Base-by-base conservation (phyloP, 345 rosid species). In the Excoecaria agallocha region DNA sequence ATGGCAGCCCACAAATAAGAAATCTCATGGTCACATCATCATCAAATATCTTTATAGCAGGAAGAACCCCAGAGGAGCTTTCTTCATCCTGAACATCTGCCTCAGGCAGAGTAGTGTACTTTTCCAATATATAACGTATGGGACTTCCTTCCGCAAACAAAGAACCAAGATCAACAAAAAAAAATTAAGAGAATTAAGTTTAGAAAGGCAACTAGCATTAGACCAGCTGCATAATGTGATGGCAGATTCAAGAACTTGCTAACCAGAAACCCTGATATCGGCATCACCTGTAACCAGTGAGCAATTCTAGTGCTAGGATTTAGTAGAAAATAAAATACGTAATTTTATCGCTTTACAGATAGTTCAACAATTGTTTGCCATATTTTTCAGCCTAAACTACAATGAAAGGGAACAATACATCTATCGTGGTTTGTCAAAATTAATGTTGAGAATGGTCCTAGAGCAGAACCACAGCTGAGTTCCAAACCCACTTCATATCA, bases 21-120 rank as follows among this genome's bases (percentile, higher is more conserved):
- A 96, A 86, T 80, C 90, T 87, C 77, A 93, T 85, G 61, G 64
- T 87, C 77, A 91, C 98, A 87, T 93, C 93, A 65, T 93, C 98
- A 73, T 96, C 98, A 74, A 91, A 89, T 84, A 96, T 96, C 83
- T 91, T 93, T 78, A 96, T 84, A 55, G 96, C 86, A 46, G 98
- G 95, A 74, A 96, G 90, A 79, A 74, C 83, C 69, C 85, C 99
- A 4, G 81, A 79, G 80, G 93, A 89, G 75, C 85, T 80, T 69
- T 93, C 98, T 76, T 90, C 99, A 65, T 77, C 98, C 69, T 89
- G 83, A 63, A 74, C 79, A 85, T 88, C 90, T 19, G 75, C 83
- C 82, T 85, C 97, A 0, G 92, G 89, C 24, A 76, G 71, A 79
- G 85, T 62, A 77, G 88, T 80, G 84, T 49, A 69, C 70, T 74